phyloP scores from a whole-genome alignment of 352 stramenopile genomes.

The Hyaloperonospora arabidopsidis region DNA sequence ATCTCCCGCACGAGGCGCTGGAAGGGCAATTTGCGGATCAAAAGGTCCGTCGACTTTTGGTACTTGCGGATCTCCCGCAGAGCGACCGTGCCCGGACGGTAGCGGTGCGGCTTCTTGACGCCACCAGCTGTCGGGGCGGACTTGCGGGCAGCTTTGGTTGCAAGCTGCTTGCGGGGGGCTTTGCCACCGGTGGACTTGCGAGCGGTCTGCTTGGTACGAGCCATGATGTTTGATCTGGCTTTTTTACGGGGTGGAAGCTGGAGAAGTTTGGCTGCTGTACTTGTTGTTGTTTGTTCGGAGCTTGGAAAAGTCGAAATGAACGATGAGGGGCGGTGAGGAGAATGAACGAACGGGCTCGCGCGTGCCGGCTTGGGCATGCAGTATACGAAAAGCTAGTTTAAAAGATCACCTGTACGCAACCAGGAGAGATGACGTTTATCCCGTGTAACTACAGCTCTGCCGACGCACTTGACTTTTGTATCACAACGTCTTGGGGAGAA shows the following conservation, averaged over 20 bases:
- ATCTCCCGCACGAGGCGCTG: conserved; percentile 94
- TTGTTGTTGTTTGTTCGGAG: conserved; percentile 18
- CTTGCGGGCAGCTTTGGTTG: conserved; percentile 89
- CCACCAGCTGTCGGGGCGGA: conserved; percentile 86
- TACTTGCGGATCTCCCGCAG: conserved; percentile 95
- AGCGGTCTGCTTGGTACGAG: conserved; percentile 95
- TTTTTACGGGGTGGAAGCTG: background rate
- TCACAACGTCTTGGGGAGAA: conserved; percentile 1
- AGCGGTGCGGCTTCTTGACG: conserved; percentile 86
- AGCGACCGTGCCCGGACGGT: conserved; percentile 76
- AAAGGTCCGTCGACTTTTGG: conserved; percentile 92
- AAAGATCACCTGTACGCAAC: conserved; percentile 33
- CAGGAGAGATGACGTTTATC: conserved; percentile 25
- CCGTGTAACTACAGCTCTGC: conserved; percentile 8
- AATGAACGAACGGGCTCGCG: background rate
- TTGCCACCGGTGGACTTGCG: conserved; percentile 93
- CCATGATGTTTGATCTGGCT: conserved; percentile 51
- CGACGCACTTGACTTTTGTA: conserved; percentile 10
- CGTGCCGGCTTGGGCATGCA: background rate
- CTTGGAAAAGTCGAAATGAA: conserved; percentile 45
- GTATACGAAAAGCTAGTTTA: conserved; percentile 41
- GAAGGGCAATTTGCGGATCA: conserved; percentile 95
- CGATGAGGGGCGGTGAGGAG: background rate
- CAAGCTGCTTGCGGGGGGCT: conserved; percentile 90
- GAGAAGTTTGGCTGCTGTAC: background rate